Conservation (phyloP, 2,329 filamentous ascomycete genomes). For the Aspergillus amoenus region DNA sequence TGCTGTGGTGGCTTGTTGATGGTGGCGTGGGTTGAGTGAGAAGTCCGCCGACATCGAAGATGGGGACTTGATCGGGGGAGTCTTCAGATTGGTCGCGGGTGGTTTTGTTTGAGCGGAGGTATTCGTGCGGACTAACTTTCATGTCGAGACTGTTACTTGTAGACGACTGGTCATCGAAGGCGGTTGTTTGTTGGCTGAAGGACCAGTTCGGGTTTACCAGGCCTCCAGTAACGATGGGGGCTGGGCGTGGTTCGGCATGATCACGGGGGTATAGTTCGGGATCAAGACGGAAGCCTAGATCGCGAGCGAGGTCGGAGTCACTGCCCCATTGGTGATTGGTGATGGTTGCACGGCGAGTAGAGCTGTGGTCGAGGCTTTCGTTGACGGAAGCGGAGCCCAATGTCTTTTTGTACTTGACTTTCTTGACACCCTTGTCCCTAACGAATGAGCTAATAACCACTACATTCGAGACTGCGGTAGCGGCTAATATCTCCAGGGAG, state of each 20-base stretch:
- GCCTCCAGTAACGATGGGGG: constrained; percentile 37
- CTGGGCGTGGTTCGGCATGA: constrained; percentile 33
- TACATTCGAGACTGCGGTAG: constrained; percentile 81
- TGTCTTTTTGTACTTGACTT: constrained; percentile 68
- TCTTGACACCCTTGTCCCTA: constrained; percentile 85
- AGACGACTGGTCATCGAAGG: constrained; percentile 28
- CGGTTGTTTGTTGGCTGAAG: constrained; percentile 24
- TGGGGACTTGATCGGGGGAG: constrained; percentile 64
- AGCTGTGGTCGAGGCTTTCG: constrained; percentile 45
- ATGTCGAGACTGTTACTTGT: constrained; percentile 32
- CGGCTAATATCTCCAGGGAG: constrained; percentile 85
- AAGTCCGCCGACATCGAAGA: constrained; percentile 82
- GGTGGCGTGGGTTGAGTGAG: constrained; percentile 49
- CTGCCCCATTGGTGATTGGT: constrained; percentile 77
- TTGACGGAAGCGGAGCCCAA: constrained; percentile 46
- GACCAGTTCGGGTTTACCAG: constrained; percentile 34
- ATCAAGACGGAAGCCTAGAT: constrained; percentile 68
- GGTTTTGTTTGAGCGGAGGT: constrained; percentile 31
- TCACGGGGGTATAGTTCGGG: constrained; percentile 48
- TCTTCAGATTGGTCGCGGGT: constrained; percentile 34
- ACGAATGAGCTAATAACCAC: constrained; percentile 91
- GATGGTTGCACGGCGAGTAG: constrained; percentile 52
- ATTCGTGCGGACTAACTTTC: constrained; percentile 36
- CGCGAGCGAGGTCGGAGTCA: constrained; percentile 84
- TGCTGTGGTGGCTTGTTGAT: constrained; percentile 5